Percentiles rank a stretch among this genome's conserved stretches.
phyloP scores from a whole-genome alignment of 108 stramenopile genomes.

The Skeletonema grethae region DNA sequence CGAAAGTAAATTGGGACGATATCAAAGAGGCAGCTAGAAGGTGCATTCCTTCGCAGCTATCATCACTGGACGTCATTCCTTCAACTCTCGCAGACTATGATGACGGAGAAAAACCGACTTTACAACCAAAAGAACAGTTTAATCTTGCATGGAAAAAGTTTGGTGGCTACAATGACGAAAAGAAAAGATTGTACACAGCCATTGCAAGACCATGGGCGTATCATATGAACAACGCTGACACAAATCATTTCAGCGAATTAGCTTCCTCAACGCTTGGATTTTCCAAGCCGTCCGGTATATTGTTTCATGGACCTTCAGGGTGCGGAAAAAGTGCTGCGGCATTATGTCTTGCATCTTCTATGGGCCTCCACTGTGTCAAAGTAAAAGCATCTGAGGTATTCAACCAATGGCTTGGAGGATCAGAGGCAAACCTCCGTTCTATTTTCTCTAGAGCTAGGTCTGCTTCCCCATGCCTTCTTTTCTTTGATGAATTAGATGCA shows the following conservation, averaged over 20 bases:
- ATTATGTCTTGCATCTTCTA: conserved; percentile 71
- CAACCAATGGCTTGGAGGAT: conserved; percentile 97
- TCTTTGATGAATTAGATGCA: conserved; percentile 98
- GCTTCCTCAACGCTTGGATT: conserved; percentile 31
- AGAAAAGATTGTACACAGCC: conserved; percentile 66
- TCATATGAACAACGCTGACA: conserved; percentile 28
- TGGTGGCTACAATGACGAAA: conserved; percentile 65
- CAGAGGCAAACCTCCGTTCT: conserved; percentile 90
- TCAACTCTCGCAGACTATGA: conserved; percentile 15
- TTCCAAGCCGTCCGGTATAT: conserved; percentile 74
- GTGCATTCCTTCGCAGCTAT: conserved; percentile 74
- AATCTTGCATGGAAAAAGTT: conserved; percentile 50
- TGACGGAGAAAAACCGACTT: background rate
- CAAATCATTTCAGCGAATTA: conserved; percentile 16
- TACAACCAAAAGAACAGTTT: conserved; percentile 25
- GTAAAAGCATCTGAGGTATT: conserved; percentile 89
- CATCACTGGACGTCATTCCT: conserved; percentile 73
- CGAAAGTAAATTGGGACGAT: conserved; percentile 58
- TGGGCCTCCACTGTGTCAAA: conserved; percentile 66
- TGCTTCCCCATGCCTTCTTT: conserved; percentile 92
- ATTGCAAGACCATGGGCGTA: conserved; percentile 77
- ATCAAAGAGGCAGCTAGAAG: conserved; percentile 60
- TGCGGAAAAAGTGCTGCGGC: conserved; percentile 77
- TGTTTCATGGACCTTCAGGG: conserved; percentile 82
- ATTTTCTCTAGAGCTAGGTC: conserved; percentile 80